These are phyloP conservation scores for Lentinus polychrous DNA, from an alignment of 1,284 basidiomycete species.

Conservation along the genomic window DNA sequence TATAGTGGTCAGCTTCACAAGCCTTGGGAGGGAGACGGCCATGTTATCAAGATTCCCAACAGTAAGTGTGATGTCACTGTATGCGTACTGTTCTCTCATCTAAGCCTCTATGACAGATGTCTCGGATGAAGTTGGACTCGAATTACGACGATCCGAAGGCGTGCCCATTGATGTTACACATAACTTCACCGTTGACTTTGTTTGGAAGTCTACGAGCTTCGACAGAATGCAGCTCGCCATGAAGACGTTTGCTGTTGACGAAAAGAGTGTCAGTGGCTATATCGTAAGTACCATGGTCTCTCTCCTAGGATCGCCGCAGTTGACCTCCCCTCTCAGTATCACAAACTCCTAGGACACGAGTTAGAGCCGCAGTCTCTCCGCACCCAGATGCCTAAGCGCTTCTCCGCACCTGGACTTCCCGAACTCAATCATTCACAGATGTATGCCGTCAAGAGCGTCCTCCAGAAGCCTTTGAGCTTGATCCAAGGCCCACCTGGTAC, in stretches of 20 bases:
- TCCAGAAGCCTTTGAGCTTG: conserved; percentile 96
- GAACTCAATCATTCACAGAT: conserved; percentile 99
- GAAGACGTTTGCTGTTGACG: conserved; percentile 99
- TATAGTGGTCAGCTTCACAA: conserved; percentile 88
- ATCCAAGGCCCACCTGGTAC: conserved; percentile 99
- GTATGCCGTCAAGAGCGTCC: conserved; percentile 97
- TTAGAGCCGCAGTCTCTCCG: conserved; percentile 85
- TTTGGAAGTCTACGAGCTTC: conserved; percentile 99
- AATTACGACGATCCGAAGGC: conserved; percentile 87
- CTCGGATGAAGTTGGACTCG: conserved; percentile 95
- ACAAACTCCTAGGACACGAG: conserved; percentile 96
- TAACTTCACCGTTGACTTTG: conserved; percentile 94
- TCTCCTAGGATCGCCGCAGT: conserved; percentile 4
- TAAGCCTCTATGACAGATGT: conserved; percentile 56
- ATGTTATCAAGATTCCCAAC: conserved; percentile 99
- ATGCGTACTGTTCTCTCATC: background rate
- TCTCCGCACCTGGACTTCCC: conserved; percentile 95
- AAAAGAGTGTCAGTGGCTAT: conserved; percentile 98
- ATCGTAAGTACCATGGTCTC: conserved; percentile 56
- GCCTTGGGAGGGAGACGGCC: conserved; percentile 94
- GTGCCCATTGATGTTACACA: conserved; percentile 93
- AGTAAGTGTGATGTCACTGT: conserved; percentile 45
- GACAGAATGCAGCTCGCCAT: conserved; percentile 99
- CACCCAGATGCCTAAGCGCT: conserved; percentile 93
- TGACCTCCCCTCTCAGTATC: conserved; percentile 57